A percentile compares a stretch with the other conserved stretches of the same genome.
These are phyloP conservation scores for Dispira simplex DNA, from an alignment of 192 early-diverging fungal genomes.

Conservation along the genomic window DNA sequence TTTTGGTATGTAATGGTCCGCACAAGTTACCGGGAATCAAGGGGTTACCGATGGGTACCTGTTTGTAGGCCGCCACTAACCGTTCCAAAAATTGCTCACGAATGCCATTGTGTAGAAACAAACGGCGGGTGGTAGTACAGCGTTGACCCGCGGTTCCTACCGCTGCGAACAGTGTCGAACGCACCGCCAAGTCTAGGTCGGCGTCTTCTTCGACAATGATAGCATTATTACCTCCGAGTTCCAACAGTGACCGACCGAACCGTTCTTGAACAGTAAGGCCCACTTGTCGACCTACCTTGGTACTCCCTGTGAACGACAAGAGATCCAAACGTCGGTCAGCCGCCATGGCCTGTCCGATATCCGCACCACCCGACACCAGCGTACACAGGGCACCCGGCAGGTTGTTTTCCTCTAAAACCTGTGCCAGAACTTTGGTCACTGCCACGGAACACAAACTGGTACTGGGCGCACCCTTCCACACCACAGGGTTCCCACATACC, in stretches of 20 bases:
- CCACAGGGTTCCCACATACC: conserved; percentile 76
- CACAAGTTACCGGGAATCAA: conserved; percentile 66
- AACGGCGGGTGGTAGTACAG: conserved; percentile 84
- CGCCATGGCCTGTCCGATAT: conserved; percentile 65
- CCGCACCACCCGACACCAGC: conserved; percentile 67
- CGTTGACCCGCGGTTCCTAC: conserved; percentile 93
- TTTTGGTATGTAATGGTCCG: conserved; percentile 81
- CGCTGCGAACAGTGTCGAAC: conserved; percentile 81
- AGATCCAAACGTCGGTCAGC: conserved; percentile 54
- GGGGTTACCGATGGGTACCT: conserved; percentile 82
- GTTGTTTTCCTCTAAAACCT: conserved; percentile 63
- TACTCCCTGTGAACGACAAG: conserved; percentile 86
- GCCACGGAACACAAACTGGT: conserved; percentile 75
- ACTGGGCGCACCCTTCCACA: conserved; percentile 80
- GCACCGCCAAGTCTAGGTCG: conserved; percentile 74
- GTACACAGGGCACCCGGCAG: conserved; percentile 74
- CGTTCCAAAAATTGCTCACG: conserved; percentile 69
- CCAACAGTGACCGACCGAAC: conserved; percentile 76
- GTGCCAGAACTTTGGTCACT: conserved; percentile 68
- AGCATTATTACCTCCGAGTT: conserved; percentile 93
- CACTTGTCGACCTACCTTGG: conserved; percentile 58
- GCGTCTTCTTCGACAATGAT: conserved; percentile 87
- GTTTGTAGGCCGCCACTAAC: conserved; percentile 68
- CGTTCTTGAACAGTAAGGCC: conserved; percentile 64
- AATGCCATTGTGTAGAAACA: conserved; percentile 77